Conservation (phyloP, 805 yeast species). For the Starmerella roubikii region DNA sequence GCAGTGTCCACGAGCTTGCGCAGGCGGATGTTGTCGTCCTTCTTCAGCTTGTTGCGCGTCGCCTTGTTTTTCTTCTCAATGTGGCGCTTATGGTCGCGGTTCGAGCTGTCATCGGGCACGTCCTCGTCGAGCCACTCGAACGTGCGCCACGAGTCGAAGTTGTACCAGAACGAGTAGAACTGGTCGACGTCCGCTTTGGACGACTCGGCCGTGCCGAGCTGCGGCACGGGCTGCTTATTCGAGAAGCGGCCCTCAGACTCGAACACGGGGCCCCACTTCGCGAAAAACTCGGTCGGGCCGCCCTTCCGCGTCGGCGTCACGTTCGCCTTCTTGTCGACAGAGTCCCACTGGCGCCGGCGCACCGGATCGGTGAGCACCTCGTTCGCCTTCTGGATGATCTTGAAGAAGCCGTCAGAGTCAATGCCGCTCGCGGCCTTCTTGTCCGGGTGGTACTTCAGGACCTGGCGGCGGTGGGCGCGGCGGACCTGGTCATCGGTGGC, state of each 20-base stretch:
- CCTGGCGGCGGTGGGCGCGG: constrained; percentile 94
- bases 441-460: constrained; percentile 94
- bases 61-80: constrained; percentile 95
- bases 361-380: constrained; percentile 75
- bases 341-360: constrained; percentile 88
- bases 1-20: constrained; percentile 81
- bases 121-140: constrained; percentile 98
- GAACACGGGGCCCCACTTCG: constrained; percentile 86
- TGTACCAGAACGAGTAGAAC: constrained; percentile 85
- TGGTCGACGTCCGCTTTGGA: constrained; percentile 69
- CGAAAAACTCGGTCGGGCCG: constrained; percentile 67
- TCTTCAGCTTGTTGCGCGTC: constrained; percentile 93
- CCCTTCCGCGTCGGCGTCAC: constrained; percentile 60
- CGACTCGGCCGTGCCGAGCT: constrained; percentile 53
- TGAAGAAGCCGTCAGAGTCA: constrained; percentile 89
- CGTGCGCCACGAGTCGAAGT: constrained; percentile 95
- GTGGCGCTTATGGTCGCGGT: constrained; percentile 98
- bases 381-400: constrained; percentile 92
- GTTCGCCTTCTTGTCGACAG: constrained; percentile 82
- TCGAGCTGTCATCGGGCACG: constrained; percentile 96
- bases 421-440: constrained; percentile 87
- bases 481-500: constrained; percentile 90
- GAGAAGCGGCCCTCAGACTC: constrained; percentile 86
- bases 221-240: constrained; percentile 77
- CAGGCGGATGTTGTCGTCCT: constrained; percentile 87